Conservation (phyloP, 2,329 filamentous ascomycete species). For the Ceratocystis lukuohia region DNA sequence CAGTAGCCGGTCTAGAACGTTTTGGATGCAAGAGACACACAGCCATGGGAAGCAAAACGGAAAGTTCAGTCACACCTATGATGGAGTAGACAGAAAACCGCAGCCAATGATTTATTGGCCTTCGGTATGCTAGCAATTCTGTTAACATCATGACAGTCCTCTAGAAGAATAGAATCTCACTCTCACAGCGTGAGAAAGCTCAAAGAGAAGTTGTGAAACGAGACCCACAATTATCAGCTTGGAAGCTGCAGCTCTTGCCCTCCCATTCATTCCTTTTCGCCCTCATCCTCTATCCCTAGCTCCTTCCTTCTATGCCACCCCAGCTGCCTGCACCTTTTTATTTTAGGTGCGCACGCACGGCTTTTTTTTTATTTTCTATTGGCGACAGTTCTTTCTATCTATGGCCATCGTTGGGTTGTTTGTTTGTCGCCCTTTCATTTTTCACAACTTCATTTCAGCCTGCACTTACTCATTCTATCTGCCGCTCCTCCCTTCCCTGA, state of each 20-base stretch:
- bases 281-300: constrained; percentile 6
- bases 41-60: neutral
- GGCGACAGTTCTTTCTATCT: neutral
- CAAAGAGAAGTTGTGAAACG: constrained; percentile 8
- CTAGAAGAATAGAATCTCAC: neutral
- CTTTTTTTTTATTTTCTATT: neutral
- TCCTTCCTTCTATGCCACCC: constrained; percentile 5
- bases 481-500: neutral
- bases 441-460: neutral
- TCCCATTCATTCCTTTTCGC: constrained; percentile 4
- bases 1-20: neutral
- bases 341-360: neutral
- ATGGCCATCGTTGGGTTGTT: neutral
- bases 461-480: neutral
- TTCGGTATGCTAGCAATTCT: neutral
- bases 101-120: neutral
- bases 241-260: constrained; percentile 7
- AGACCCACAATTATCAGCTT: neutral
- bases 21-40: neutral
- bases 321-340: neutral
- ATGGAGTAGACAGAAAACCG: neutral
- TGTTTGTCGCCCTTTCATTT: neutral
- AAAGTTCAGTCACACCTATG: neutral
- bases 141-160: neutral
- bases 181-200: neutral